A percentile compares a stretch with the other conserved stretches of the same genome.
Evolutionary conservation across 768 basidiomycete species (phyloP).

Genomic region (Podaxis carcinomalis): DNA sequence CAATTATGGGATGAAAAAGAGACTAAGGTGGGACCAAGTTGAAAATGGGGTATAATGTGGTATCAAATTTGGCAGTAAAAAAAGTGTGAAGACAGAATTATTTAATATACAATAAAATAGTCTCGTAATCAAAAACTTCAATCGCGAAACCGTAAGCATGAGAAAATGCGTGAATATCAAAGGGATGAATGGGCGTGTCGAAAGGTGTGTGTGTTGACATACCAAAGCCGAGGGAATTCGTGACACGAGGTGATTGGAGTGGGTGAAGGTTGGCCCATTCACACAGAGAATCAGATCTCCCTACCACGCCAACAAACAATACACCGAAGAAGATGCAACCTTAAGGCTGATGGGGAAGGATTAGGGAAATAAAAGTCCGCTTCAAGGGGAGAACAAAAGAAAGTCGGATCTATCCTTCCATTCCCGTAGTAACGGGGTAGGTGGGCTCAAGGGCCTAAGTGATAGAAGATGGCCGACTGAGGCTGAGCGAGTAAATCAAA

Average conservation of each 20-base stretch:
- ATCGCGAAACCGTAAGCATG: background rate
- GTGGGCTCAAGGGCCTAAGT: background rate
- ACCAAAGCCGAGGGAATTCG: background rate
- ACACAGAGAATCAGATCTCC: background rate
- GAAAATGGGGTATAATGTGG: background rate
- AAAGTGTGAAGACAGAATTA: background rate
- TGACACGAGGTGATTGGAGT: background rate
- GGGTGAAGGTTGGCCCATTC: background rate
- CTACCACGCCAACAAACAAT: background rate
- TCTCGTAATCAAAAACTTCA: background rate
- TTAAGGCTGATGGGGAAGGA: conserved; percentile 1
- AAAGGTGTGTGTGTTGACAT: background rate
- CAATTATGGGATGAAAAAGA: background rate
- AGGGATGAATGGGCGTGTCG: background rate
- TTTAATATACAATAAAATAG: conserved; percentile 2
- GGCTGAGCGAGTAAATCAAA: background rate
- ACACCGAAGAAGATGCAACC: background rate
- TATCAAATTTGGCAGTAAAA: background rate
- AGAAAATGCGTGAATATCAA: background rate
- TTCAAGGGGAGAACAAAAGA: conserved; percentile 4
- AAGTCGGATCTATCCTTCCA: background rate
- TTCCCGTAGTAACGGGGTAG: background rate
- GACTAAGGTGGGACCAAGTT: background rate
- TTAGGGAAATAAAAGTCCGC: conserved; percentile 10
- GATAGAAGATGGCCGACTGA: background rate